These are phyloP conservation scores for Fusarium heterosporum DNA, from an alignment of 2,329 filamentous ascomycete species.

Conservation along the genomic window DNA sequence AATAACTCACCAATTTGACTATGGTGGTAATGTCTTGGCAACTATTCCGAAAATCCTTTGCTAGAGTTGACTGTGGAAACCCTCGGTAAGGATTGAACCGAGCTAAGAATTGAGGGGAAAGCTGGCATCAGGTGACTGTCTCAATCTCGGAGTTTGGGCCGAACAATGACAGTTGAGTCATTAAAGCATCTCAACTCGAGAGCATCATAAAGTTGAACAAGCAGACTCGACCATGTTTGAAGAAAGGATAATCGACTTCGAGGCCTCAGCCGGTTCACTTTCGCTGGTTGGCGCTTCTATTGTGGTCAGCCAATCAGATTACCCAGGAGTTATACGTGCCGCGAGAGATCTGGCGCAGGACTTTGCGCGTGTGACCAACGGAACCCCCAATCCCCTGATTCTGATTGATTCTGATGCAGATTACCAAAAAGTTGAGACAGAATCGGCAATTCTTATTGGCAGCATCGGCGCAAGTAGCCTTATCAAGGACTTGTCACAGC, in stretches of 20 bases:
- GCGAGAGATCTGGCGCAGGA: slow-evolving; percentile 25
- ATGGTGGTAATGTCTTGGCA: neutral
- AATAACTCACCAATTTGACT: too few relatives aligned
- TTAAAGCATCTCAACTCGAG: neutral
- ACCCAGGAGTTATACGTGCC: slow-evolving; percentile 24
- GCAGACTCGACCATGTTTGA: slow-evolving; percentile 19
- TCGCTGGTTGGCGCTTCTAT: slow-evolving; percentile 19
- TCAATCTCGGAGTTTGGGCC: neutral
- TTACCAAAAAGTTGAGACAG: rapidly evolving
- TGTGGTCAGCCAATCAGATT: slow-evolving; percentile 26
- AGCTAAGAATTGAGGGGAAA: slow-evolving; percentile 18
- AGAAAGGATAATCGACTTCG: slow-evolving; percentile 20
- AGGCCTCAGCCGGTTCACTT: neutral
- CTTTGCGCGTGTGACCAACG: slow-evolving; percentile 23
- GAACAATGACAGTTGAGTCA: neutral
- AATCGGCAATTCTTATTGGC: slow-evolving; percentile 5
- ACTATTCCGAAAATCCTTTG: neutral
- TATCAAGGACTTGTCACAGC: neutral
- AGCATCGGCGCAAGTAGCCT: slow-evolving; percentile 7
- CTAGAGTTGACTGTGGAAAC: neutral
- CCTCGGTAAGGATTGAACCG: slow-evolving; percentile 3
- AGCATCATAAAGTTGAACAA: rapidly evolving
- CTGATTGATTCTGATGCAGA: neutral
- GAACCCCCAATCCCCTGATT: neutral
- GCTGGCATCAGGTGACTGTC: slow-evolving; percentile 6